Conservation (phyloP, 75 land plant species). For the Pinus tabuliformis region DNA sequence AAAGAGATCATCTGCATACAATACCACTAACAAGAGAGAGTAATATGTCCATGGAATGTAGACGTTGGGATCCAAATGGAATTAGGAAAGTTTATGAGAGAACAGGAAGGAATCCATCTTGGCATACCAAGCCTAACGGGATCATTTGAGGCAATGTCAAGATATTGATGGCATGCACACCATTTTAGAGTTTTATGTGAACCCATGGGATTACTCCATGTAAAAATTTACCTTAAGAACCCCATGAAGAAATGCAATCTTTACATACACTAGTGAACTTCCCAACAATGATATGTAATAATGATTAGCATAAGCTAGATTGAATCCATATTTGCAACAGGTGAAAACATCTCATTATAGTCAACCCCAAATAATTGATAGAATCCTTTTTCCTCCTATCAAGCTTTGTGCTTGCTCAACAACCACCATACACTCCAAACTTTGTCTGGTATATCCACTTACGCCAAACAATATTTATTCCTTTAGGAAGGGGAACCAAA, state of each 20-base stretch:
- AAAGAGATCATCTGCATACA: not conserved
- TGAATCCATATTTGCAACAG: not conserved
- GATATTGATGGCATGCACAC: not conserved
- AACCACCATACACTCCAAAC: not conserved
- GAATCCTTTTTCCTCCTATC: not conserved
- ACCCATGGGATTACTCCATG: not conserved
- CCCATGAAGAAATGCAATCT: not conserved
- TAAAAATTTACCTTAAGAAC: not conserved
- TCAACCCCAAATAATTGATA: not conserved
- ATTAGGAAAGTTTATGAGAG: not conserved
- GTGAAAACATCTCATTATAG: not conserved
- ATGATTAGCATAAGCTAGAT: not conserved
- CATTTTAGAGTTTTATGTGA: not conserved
- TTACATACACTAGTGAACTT: not conserved
- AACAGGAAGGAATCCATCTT: not conserved
- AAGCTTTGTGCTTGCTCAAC: not conserved
- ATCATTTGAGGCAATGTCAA: not conserved
- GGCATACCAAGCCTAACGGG: not conserved
- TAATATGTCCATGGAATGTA: not conserved
- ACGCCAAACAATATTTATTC: not conserved
- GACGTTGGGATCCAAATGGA: not conserved
- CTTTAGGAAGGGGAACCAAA: not conserved
- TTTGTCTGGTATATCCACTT: conserved; percentile 6
- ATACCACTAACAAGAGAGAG: not conserved
- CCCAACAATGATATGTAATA: not conserved